These are phyloP conservation scores for Trichoderma sp. DNA, from an alignment of 2,329 filamentous ascomycete genomes.

Conservation along the genomic window DNA sequence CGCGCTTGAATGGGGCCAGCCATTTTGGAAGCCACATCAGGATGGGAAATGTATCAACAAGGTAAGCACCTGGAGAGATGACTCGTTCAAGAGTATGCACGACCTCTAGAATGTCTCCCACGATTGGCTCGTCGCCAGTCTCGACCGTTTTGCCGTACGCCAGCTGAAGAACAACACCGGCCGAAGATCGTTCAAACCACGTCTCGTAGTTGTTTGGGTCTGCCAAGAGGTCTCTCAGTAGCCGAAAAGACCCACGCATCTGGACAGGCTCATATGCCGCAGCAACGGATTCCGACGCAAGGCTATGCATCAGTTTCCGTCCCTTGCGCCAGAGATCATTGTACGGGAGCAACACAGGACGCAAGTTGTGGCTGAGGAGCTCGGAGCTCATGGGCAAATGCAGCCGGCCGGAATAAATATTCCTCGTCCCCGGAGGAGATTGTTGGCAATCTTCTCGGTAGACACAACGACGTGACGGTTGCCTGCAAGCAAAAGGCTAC, in stretches of 20 bases:
- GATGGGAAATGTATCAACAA: constrained; percentile 1
- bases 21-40: constrained; percentile 40
- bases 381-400: constrained; percentile 40
- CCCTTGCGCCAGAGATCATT: constrained; percentile 13
- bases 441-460: constrained; percentile 50
- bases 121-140: background rate
- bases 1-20: constrained; percentile 51
- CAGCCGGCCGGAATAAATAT: constrained; percentile 53
- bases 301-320: background rate
- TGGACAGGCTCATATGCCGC: background rate
- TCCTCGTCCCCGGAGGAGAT: constrained; percentile 52
- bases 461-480: constrained; percentile 49
- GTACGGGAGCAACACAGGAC: constrained; percentile 9
- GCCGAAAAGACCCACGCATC: background rate
- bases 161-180: background rate
- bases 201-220: constrained; percentile 1
- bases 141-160: background rate
- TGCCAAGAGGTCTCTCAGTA: background rate
- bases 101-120: background rate
- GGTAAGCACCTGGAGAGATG: background rate
- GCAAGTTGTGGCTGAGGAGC: constrained; percentile 2
- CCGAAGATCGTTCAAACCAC: background rate
- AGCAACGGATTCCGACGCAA: background rate
- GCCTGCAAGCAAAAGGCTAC: constrained; percentile 44
- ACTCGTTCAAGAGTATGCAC: constrained; percentile 7